Conservation (phyloP, 2,329 filamentous ascomycete species). For the Pseudogymnoascus sp. region DNA sequence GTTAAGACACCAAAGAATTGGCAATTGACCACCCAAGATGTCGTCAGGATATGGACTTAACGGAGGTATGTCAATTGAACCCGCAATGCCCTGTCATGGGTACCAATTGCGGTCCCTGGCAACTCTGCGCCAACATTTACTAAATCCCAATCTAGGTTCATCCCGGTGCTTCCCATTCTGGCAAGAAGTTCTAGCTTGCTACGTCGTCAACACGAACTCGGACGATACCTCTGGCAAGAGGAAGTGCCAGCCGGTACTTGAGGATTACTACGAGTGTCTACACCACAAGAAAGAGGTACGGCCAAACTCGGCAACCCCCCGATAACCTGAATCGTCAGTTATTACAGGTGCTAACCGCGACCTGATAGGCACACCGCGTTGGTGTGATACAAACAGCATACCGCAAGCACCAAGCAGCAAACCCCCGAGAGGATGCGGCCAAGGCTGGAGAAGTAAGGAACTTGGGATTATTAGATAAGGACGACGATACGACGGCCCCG, state of each 20-base stretch:
- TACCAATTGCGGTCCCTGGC: background rate
- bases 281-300: conserved; percentile 98
- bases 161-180: conserved; percentile 96
- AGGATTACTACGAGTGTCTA: conserved; percentile 98
- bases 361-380: conserved; percentile 59
- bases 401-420: conserved; percentile 67
- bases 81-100: conserved; percentile 14
- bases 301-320: conserved; percentile 12
- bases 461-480: conserved; percentile 73
- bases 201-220: conserved; percentile 81
- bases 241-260: conserved; percentile 76
- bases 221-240: conserved; percentile 75
- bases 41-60: conserved; percentile 75
- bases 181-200: conserved; percentile 98
- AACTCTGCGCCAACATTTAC: background rate
- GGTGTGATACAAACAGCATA: conserved; percentile 75
- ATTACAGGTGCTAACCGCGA: background rate
- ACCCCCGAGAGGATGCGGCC: conserved; percentile 71
- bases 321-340: background rate
- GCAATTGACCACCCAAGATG: conserved; percentile 42
- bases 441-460: conserved; percentile 81
- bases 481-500: conserved; percentile 66
- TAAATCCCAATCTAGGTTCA: conserved; percentile 38
- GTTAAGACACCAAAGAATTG: conserved; percentile 5
- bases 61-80: conserved; percentile 54